These are phyloP conservation scores for Cicer yamashitae DNA, from an alignment of 306 rosid genomes.

Conservation along the genomic window DNA sequence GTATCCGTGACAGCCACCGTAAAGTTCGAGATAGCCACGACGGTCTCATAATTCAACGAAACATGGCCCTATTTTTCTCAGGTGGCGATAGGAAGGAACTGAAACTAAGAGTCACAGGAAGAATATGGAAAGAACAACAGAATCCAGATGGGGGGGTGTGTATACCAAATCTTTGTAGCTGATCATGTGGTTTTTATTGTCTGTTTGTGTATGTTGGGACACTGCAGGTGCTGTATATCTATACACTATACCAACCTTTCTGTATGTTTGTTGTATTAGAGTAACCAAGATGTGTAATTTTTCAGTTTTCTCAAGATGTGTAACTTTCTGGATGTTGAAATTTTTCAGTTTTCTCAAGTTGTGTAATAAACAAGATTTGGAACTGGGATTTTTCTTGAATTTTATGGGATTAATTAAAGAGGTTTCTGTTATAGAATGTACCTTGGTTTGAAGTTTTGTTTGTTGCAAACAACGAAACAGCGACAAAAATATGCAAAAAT, in stretches of 20 bases:
- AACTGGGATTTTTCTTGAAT: neutral
- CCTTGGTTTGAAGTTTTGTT: too few species aligned
- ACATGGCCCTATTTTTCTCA: conserved; percentile 80
- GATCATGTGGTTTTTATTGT: conserved; percentile 38
- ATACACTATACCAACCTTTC: conserved; percentile 30
- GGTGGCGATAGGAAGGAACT: conserved; percentile 87
- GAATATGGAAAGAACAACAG: conserved; percentile 85
- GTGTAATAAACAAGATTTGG: conserved; percentile 55
- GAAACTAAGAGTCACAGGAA: conserved; percentile 80
- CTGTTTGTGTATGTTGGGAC: conserved; percentile 44
- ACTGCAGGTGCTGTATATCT: conserved; percentile 41
- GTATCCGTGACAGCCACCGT: conserved; percentile 80
- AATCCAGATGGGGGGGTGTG: conserved; percentile 74
- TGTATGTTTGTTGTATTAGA: conserved; percentile 46
- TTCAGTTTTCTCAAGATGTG: conserved; percentile 51
- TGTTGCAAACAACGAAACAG: too few species aligned
- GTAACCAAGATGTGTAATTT: neutral
- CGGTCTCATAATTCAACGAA: conserved; percentile 79
- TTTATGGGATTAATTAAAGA: neutral
- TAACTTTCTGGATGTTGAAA: conserved; percentile 44
- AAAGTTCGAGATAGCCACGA: conserved; percentile 84
- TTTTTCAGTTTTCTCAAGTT: conserved; percentile 48
- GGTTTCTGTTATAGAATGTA: neutral
- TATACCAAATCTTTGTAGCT: conserved; percentile 78
- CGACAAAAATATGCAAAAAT: too few species aligned